Evolutionary conservation across 164 flowering plant genomes (phyloP).

Genomic region (Chimonanthus salicifolius): DNA sequence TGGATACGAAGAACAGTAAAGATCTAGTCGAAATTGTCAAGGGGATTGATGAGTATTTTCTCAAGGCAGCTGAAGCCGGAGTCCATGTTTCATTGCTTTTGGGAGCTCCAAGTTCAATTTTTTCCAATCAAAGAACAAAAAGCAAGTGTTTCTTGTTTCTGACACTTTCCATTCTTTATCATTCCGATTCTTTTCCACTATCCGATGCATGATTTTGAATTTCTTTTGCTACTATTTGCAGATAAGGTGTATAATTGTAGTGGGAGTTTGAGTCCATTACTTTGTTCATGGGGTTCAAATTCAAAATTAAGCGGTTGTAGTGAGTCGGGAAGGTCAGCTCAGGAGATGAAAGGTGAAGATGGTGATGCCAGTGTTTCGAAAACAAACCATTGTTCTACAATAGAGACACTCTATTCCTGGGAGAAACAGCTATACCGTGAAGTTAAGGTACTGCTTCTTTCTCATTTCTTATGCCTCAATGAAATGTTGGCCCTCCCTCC

Average conservation of each 20-base stretch:
- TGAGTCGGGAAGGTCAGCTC: conserved; percentile 39
- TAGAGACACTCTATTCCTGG: conserved; percentile 94
- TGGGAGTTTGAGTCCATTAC: conserved; percentile 50
- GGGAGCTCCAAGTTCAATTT: conserved; percentile 46
- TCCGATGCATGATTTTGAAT: neutral
- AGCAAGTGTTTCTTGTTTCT: conserved; percentile 22
- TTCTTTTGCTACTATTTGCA: conserved; percentile 14
- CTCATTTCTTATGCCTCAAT: neutral
- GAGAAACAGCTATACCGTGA: conserved; percentile 88
- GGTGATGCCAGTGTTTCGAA: conserved; percentile 1
- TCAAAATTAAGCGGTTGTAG: conserved; percentile 35
- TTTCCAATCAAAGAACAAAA: conserved; percentile 35
- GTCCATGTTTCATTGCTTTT: conserved; percentile 53
- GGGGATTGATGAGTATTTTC: conserved; percentile 86
- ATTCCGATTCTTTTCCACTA: neutral
- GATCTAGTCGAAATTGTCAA: conserved; percentile 74
- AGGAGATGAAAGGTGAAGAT: conserved; percentile 25
- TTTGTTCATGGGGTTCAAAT: conserved; percentile 61
- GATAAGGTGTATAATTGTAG: conserved; percentile 58
- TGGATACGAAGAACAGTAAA: conserved; percentile 60
- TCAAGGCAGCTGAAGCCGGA: conserved; percentile 76
- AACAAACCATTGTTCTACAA: conserved; percentile 66
- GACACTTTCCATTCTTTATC: neutral
- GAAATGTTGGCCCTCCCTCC: neutral
- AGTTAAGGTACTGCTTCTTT: conserved; percentile 58